Conservation (phyloP, 768 basidiomycete genomes). For the Tylopilus plumbeoviolaceoides region DNA sequence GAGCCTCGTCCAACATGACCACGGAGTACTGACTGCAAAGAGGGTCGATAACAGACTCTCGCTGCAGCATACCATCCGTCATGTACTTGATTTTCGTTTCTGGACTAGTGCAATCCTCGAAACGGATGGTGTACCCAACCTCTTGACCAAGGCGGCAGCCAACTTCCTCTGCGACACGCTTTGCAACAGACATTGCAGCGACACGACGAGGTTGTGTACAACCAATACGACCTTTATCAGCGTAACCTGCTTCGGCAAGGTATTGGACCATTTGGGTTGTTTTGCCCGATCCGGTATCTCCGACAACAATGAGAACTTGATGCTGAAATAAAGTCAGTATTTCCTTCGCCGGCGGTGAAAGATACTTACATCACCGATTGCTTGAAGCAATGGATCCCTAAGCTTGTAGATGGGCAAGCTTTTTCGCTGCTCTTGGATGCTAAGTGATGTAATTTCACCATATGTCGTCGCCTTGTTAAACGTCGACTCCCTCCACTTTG, state of each 20-base stretch:
- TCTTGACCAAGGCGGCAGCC: constrained; percentile 96
- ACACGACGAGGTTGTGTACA: constrained; percentile 99
- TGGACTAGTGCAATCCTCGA: constrained; percentile 98
- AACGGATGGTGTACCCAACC: constrained; percentile 98
- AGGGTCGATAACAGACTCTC: constrained; percentile 95
- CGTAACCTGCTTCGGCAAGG: constrained; percentile 90
- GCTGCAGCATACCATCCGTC: constrained; percentile 99
- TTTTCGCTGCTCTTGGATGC: constrained; percentile 91
- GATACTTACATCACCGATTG: constrained; percentile 75
- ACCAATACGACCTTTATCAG: constrained; percentile 87
- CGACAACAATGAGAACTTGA: constrained; percentile 96
- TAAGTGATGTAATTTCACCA: constrained; percentile 85
- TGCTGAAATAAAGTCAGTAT: constrained; percentile 34
- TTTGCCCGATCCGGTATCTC: constrained; percentile 98
- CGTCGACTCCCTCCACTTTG: constrained; percentile 87
- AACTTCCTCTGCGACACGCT: constrained; percentile 97
- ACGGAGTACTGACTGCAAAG: constrained; percentile 91
- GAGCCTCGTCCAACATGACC: constrained; percentile 98
- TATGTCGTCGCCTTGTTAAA: constrained; percentile 96
- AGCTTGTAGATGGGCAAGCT: constrained; percentile 94
- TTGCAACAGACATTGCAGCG: constrained; percentile 98
- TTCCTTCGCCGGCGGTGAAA: constrained; percentile 1
- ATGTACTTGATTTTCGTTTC: constrained; percentile 99
- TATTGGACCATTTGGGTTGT: constrained; percentile 99
- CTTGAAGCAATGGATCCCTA: constrained; percentile 82